Percentiles rank a stretch among this genome's conserved stretches.
Conservation (phyloP, 192 early-diverging fungal species). For the Coemansia sp. region DNA sequence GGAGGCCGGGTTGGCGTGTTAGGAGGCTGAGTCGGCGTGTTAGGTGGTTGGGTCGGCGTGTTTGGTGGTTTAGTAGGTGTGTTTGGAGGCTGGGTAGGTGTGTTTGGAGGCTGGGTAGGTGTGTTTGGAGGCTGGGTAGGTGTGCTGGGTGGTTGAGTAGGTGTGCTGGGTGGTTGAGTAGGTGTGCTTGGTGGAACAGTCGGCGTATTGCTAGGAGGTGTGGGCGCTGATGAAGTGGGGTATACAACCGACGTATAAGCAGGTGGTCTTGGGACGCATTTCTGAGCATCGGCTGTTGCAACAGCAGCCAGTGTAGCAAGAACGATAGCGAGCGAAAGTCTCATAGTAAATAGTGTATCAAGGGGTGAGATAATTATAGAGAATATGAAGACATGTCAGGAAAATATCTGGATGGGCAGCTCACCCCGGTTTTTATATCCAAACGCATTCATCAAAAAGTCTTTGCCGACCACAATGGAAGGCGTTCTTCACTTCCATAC, state of each 20-base stretch:
- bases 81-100: neutral
- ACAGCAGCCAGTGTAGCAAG: conserved; percentile 30
- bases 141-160: neutral
- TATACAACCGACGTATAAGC: neutral
- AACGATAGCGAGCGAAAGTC: conserved; percentile 15
- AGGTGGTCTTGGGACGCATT: conserved; percentile 47
- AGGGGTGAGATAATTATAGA: neutral
- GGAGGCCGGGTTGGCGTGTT: neutral
- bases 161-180: neutral
- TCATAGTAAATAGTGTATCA: conserved; percentile 17
- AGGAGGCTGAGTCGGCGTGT: neutral
- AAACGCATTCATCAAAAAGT: neutral
- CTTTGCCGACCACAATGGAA: neutral
- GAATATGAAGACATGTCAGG: neutral
- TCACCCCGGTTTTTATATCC: neutral
- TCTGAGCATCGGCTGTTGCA: conserved; percentile 18
- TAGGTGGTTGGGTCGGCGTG: neutral
- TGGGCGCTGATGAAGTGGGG: neutral
- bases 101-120: neutral
- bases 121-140: neutral
- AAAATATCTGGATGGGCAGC: neutral
- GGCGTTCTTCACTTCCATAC: too few relatives aligned
- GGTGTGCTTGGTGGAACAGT: neutral
- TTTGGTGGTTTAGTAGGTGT: neutral
- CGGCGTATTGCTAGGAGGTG: neutral